phyloP scores from a whole-genome alignment of 176 grass and related monocot species.

The Rhynchospora tenuis region DNA sequence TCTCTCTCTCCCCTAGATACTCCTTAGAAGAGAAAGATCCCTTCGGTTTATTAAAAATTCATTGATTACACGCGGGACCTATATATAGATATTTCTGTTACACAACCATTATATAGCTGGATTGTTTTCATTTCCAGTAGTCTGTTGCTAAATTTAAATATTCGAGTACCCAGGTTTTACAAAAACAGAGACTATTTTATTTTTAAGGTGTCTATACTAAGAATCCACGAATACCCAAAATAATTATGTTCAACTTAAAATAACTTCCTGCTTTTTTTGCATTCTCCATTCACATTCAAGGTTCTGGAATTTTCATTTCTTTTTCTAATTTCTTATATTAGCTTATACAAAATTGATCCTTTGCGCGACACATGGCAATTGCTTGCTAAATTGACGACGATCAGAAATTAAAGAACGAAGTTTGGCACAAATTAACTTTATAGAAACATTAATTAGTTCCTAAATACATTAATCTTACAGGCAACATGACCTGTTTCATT shows the following conservation, averaged over 20 bases:
- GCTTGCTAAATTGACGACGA: no score
- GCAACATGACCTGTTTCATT: no score
- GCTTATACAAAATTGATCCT: no score
- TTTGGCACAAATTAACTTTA: no score
- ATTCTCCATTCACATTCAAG: neutral
- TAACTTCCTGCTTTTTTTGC: neutral
- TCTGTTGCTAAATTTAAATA: conserved; percentile 3
- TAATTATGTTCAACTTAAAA: neutral
- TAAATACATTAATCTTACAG: no score
- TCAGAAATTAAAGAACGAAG: no score
- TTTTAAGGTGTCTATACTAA: neutral
- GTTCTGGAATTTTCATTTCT: no score
- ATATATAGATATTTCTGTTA: conserved; percentile 5
- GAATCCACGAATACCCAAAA: neutral
- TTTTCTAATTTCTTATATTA: no score
- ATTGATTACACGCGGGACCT: neutral
- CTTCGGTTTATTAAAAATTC: conserved; percentile 18
- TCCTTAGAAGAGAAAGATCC: neutral
- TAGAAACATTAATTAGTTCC: no score
- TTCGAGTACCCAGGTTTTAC: neutral
- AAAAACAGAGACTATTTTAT: neutral
- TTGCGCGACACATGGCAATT: no score
- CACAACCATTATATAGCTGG: neutral
- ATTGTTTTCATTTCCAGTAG: neutral
- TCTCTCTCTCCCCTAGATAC: neutral